Base-by-base conservation (phyloP, 352 stramenopile genomes). In the Peronosclerospora sorghi region DNA sequence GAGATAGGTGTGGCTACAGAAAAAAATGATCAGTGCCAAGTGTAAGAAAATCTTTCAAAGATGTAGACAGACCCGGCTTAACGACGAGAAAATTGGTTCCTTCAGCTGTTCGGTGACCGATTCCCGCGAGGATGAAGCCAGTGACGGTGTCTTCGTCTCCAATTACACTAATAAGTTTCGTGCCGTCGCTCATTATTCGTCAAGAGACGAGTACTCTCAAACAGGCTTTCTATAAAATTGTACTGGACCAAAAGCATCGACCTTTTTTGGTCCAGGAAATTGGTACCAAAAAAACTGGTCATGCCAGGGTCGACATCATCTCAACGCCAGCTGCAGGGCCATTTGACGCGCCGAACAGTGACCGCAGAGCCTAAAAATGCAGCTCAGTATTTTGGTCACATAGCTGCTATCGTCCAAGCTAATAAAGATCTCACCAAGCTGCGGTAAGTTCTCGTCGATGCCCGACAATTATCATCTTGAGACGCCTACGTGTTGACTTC, bases 31-130 rank as follows among this genome's bases (percentile, higher is more conserved):
- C 18, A 8, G 0, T 27, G 13, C 17, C 1, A 40, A 27, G 12
- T 15, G 5, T 20, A 10, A 2, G 5, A 29, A 43, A 47, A 56
- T 26, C 43, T 38, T 41, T 48, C 28, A 48, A 35, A 19, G 34
- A 32, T 10, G 15, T 18, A 30, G 50, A 82, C 51, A 69, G 76
- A 84, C 94, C 84, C 9, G 78, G 69, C 56, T 97, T 98, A 32
- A 98, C 94, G 43, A 97, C 94, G 24, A 98, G 80, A 54, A 98
- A 98, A 73, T 98, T 98, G 47, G 81, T 90, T 26, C 84, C 88
- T 48, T 97, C 73, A 27, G 91, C 83, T 27, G 89, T 98, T 48
- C 94, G 81, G 59, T 98, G 93, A 35, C 95, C 95, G 20, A 98
- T 66, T 41, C 95, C 95, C 24, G 95, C 94, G 21, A 98, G 84